Percentiles rank a stretch among this genome's conserved stretches.
These are phyloP conservation scores for Rhizopogon roseolus DNA, from an alignment of 768 basidiomycete species.

Conservation along the genomic window DNA sequence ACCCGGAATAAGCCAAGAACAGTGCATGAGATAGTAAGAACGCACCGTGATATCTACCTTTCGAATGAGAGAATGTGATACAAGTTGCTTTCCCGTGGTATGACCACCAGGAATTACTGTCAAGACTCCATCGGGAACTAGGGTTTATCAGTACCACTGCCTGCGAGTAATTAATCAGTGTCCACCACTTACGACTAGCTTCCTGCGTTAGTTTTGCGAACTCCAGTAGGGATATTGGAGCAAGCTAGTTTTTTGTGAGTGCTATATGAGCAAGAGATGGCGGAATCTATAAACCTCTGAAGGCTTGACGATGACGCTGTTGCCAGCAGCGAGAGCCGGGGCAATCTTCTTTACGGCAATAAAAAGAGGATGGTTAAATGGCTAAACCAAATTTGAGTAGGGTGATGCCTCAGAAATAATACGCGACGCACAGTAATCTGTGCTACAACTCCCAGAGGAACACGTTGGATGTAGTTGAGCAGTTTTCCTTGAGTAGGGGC, in stretches of 20 bases:
- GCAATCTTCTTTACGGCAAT: slow-evolving; percentile 89
- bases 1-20: neutral
- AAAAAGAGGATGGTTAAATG: slow-evolving; percentile 87
- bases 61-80: slow-evolving; percentile 58
- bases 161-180: neutral
- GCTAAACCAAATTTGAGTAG: slow-evolving; percentile 35
- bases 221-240: slow-evolving; percentile 76
- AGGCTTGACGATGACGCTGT: slow-evolving; percentile 78
- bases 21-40: neutral
- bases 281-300: slow-evolving; percentile 50
- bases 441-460: slow-evolving; percentile 85
- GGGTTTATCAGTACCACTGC: neutral
- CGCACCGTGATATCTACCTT: slow-evolving; percentile 85
- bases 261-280: neutral
- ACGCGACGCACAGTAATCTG: slow-evolving; percentile 64
- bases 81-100: slow-evolving; percentile 59
- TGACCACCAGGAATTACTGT: slow-evolving; percentile 71
- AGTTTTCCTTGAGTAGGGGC: slow-evolving; percentile 78
- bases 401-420: neutral
- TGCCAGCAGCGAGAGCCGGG: slow-evolving; percentile 80
- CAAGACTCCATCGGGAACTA: slow-evolving; percentile 76
- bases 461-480: slow-evolving; percentile 72
- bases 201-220: slow-evolving; percentile 60
- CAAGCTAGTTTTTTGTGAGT: slow-evolving; percentile 39
- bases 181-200: slow-evolving; percentile 53